Conservation (phyloP, 768 basidiomycete species). For the Hygrocybe coccinea region DNA sequence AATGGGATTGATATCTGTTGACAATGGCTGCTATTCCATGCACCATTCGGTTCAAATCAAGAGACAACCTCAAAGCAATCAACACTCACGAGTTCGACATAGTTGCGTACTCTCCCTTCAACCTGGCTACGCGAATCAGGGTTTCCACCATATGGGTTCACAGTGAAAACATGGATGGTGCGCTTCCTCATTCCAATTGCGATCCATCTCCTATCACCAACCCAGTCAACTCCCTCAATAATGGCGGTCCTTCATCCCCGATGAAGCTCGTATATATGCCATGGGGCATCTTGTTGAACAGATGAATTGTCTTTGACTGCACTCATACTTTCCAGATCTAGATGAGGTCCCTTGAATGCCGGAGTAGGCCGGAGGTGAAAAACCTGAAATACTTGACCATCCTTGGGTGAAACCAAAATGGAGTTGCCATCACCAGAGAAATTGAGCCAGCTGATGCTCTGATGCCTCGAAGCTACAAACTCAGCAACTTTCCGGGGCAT, state of each 20-base stretch:
- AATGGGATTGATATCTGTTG: slow-evolving; percentile 32
- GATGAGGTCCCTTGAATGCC: too few relatives aligned
- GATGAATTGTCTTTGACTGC: not conserved
- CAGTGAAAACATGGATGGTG: slow-evolving; percentile 67
- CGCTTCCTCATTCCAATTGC: slow-evolving; percentile 61
- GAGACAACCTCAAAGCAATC: not conserved
- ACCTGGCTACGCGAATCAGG: slow-evolving; percentile 60
- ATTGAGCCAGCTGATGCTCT: slow-evolving; percentile 30
- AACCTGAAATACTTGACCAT: slow-evolving; percentile 51
- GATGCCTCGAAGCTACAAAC: slow-evolving; percentile 45
- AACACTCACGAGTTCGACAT: slow-evolving; percentile 42
- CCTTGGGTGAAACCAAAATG: slow-evolving; percentile 47
- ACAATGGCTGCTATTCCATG: slow-evolving; percentile 41
- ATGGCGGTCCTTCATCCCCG: slow-evolving; percentile 68
- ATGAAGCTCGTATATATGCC: slow-evolving; percentile 63
- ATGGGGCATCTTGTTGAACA: slow-evolving; percentile 27
- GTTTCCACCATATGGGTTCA: slow-evolving; percentile 71
- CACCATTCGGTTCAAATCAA: not conserved
- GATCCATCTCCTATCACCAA: slow-evolving; percentile 59
- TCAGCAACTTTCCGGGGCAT: slow-evolving; percentile 27
- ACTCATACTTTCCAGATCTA: not conserved
- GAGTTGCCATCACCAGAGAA: slow-evolving; percentile 55
- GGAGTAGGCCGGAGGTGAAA: too few relatives aligned
- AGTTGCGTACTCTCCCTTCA: slow-evolving; percentile 53
- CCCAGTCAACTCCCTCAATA: slow-evolving; percentile 53